Conservation (phyloP, 495 filamentous ascomycete species). For the Hypoxylon crocopeplum region DNA sequence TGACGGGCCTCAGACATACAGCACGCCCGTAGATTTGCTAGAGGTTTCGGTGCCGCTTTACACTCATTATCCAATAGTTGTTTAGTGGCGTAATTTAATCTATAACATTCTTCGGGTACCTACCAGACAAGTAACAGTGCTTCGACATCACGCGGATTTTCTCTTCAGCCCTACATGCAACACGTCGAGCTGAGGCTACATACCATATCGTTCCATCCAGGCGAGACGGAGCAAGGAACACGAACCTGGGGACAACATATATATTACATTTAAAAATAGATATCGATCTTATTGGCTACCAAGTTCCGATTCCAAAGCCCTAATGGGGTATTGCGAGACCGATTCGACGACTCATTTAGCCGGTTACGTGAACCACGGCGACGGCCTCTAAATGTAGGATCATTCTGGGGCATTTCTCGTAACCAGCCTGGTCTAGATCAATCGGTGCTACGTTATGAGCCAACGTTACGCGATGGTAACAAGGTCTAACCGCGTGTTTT, state of each 20-base stretch:
- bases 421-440: slow-evolving; percentile 9
- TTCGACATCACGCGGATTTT: background rate
- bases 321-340: no score
- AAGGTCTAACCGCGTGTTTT: background rate
- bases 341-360: slow-evolving; percentile 30
- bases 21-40: no score
- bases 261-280: slow-evolving; percentile 14
- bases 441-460: slow-evolving; percentile 15
- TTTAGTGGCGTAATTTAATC: no score
- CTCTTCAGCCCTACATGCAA: slow-evolving; percentile 6
- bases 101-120: no score
- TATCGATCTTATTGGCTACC: no score
- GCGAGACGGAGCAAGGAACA: background rate
- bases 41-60: no score
- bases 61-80: no score
- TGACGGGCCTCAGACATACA: background rate
- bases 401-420: background rate
- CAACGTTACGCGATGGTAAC: slow-evolving; percentile 22
- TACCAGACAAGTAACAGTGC: no score
- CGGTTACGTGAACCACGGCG: background rate
- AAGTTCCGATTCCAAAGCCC: no score
- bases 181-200: background rate
- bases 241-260: background rate
- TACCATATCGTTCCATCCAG: background rate
- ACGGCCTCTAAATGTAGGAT: background rate